These are phyloP conservation scores for Boletales sp. DNA, from an alignment of 768 basidiomycete genomes.

Conservation along the genomic window DNA sequence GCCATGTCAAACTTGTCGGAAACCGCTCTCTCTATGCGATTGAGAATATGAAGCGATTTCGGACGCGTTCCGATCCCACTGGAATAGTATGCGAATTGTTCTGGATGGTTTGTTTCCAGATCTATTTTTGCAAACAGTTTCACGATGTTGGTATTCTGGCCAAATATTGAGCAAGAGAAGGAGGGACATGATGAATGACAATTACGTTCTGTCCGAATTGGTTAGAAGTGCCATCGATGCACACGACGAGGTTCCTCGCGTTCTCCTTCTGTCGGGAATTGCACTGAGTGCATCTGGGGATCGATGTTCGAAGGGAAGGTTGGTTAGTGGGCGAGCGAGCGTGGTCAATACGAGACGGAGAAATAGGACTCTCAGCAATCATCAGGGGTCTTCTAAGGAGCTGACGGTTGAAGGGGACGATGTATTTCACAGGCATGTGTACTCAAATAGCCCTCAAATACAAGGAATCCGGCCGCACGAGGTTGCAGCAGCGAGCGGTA, in stretches of 20 bases:
- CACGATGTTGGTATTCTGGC: slow-evolving; percentile 38
- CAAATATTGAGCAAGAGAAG: slow-evolving; percentile 2
- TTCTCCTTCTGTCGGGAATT: slow-evolving; percentile 5
- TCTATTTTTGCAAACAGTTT: slow-evolving; percentile 32
- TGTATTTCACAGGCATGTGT: not conserved
- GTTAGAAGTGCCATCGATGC: slow-evolving; percentile 25
- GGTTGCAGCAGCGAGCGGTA: not conserved
- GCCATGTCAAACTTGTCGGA: slow-evolving; percentile 33
- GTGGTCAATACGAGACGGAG: not conserved
- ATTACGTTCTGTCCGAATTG: slow-evolving; percentile 19
- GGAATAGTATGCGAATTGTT: slow-evolving; percentile 35
- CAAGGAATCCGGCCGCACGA: not conserved
- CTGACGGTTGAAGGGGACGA: too few relatives aligned
- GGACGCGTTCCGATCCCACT: slow-evolving; percentile 38
- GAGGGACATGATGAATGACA: not conserved
- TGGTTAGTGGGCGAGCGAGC: not conserved
- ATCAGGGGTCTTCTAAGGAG: not conserved
- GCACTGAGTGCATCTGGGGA: slow-evolving; percentile 11
- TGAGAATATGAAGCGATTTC: slow-evolving; percentile 23
- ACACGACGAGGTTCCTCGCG: slow-evolving; percentile 21
- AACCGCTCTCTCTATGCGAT: slow-evolving; percentile 13
- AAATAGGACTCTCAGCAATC: not conserved
- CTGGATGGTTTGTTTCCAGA: slow-evolving; percentile 9
- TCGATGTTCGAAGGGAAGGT: not conserved
- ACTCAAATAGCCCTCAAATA: slow-evolving; percentile 4